phyloP scores from a whole-genome alignment of 148 eudicot species.

The Agrostemma githago region DNA sequence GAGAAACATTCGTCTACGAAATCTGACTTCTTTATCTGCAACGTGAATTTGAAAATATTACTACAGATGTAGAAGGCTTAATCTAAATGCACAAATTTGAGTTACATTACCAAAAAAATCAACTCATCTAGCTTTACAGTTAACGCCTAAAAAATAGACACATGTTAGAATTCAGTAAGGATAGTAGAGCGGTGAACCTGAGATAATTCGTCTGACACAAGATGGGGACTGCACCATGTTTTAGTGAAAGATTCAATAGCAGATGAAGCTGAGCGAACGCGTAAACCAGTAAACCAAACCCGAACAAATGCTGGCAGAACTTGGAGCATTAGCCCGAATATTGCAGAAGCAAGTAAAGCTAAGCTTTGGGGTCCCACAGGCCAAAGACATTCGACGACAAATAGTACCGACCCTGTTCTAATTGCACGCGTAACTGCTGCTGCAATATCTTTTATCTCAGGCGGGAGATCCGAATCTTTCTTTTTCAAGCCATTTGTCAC shows the following conservation, averaged over 20 bases:
- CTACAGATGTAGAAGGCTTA: background rate
- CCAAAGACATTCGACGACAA: constrained; percentile 73
- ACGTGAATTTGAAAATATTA: background rate
- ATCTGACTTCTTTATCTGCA: constrained; percentile 87
- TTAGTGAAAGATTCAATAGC: constrained; percentile 82
- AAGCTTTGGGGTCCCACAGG: constrained; percentile 64
- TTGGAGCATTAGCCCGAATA: constrained; percentile 80
- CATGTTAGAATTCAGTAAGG: background rate
- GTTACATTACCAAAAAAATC: background rate
- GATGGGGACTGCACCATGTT: constrained; percentile 83
- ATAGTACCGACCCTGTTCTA: constrained; percentile 54
- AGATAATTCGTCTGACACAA: constrained; percentile 77
- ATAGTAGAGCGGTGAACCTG: constrained; percentile 49
- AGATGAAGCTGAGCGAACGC: constrained; percentile 69
- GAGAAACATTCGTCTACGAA: constrained; percentile 80
- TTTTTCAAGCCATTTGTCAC: constrained; percentile 42
- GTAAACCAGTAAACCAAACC: constrained; percentile 83
- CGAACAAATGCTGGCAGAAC: constrained; percentile 93
- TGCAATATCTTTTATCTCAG: constrained; percentile 52
- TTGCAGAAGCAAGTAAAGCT: constrained; percentile 76
- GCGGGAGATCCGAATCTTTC: constrained; percentile 57
- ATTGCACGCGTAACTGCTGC: constrained; percentile 67
- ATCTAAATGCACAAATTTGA: background rate
- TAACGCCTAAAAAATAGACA: background rate
- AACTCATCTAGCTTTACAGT: background rate